Evolutionary conservation across 257 asterid genomes (phyloP).

Genomic region (Jacaranda mimosifolia): DNA sequence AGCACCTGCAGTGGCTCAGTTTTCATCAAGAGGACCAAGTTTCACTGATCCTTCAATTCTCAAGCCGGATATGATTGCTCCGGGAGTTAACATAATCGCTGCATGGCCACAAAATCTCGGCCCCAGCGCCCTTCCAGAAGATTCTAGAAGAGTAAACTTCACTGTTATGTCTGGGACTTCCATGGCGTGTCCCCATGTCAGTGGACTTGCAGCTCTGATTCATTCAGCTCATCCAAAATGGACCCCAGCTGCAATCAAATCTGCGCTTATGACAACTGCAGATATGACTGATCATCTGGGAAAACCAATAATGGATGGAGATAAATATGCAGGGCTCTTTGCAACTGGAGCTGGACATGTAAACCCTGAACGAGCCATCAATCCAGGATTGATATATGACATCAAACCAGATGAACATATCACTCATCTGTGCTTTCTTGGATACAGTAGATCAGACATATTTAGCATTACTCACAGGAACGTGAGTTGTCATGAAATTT

Average conservation of each 20-base stretch:
- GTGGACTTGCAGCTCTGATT: slow-evolving; percentile 81
- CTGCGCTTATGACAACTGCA: slow-evolving; percentile 93
- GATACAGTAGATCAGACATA: slow-evolving; percentile 69
- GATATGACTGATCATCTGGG: slow-evolving; percentile 67
- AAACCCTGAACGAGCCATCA: slow-evolving; percentile 71
- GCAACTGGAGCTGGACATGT: slow-evolving; percentile 94
- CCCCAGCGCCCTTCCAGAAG: slow-evolving; percentile 88
- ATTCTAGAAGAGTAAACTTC: slow-evolving; percentile 89
- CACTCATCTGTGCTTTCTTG: slow-evolving; percentile 75
- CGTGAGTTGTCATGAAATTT: slow-evolving; percentile 70
- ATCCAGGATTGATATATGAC: slow-evolving; percentile 85
- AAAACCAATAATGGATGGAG: slow-evolving; percentile 80
- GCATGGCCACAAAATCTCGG: slow-evolving; percentile 97
- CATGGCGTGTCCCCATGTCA: slow-evolving; percentile 95
- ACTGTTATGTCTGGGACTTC: slow-evolving; percentile 94
- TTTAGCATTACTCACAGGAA: slow-evolving; percentile 85
- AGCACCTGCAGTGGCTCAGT: slow-evolving; percentile 91
- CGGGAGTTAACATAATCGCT: slow-evolving; percentile 91
- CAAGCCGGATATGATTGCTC: slow-evolving; percentile 92
- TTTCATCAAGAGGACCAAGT: slow-evolving; percentile 92
- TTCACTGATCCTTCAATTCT: slow-evolving; percentile 80
- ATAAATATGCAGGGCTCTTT: slow-evolving; percentile 67
- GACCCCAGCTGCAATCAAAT: slow-evolving; percentile 83
- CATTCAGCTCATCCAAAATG: slow-evolving; percentile 79
- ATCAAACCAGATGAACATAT: slow-evolving; percentile 68